Percentiles rank a stretch among this genome's conserved stretches.
Evolutionary conservation across 2,329 filamentous ascomycete species (phyloP).

Genomic region (Fusarium sterilihyphosum): DNA sequence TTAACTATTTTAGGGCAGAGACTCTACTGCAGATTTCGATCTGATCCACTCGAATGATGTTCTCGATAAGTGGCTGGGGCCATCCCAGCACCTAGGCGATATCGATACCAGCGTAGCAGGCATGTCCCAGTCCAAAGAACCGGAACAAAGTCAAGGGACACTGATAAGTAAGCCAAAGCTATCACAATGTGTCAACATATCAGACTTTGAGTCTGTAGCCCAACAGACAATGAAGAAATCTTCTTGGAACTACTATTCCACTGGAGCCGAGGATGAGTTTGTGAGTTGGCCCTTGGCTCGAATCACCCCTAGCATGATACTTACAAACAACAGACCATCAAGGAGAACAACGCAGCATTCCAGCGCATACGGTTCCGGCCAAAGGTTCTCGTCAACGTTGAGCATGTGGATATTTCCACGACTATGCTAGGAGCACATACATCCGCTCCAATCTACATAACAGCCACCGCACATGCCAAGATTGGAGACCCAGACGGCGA

Average conservation of each 20-base stretch:
- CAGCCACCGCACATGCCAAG: constrained; percentile 21
- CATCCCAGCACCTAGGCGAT: constrained; percentile 7
- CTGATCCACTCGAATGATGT: constrained; percentile 19
- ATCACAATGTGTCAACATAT: constrained; percentile 9
- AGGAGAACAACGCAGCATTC: constrained; percentile 7
- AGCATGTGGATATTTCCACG: constrained; percentile 15
- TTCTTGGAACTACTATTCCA: constrained; percentile 28
- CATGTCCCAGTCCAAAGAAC: not conserved
- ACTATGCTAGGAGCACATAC: not conserved
- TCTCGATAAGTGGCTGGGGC: constrained; percentile 17
- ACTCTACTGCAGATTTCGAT: constrained; percentile 19
- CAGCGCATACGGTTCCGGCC: constrained; percentile 5
- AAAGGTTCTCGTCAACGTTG: constrained; percentile 19
- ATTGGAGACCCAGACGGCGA: constrained; percentile 17
- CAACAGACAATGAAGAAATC: not conserved
- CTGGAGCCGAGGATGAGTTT: constrained; percentile 22
- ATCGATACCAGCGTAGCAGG: not conserved
- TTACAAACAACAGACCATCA: not conserved
- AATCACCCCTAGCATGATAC: fast-evolving
- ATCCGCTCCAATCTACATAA: constrained; percentile 11
- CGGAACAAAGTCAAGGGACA: not conserved
- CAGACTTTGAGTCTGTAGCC: constrained; percentile 12
- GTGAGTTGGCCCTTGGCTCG: not conserved
- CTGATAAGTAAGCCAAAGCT: not conserved
- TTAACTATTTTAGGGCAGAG: constrained; percentile 1